Base-by-base conservation (phyloP, 2,329 filamentous ascomycete species). In the Stagonosporopsis rhizophila region DNA sequence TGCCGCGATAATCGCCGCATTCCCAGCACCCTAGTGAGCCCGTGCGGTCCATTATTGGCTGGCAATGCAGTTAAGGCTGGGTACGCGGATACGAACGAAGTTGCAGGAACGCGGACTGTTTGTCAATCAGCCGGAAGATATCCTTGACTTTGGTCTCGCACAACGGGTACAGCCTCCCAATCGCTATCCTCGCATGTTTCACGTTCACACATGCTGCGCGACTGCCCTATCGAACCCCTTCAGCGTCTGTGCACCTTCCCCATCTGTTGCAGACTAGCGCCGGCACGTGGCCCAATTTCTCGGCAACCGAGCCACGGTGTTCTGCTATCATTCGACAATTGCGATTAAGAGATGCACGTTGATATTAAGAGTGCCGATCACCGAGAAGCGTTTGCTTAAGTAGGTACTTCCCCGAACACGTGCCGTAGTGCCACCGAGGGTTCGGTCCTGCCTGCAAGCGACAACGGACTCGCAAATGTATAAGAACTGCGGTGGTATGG, bases 171-270 rank as follows among this genome's bases (percentile, higher is more conserved):
- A 42, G 20, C 34, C 11, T 51, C 25, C 53, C 53, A 56, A 56
- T 51, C 12, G 42, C 17, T 25, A 25, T 35, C 19, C 14, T 14
- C n/a, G 11, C 37, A 51, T n/a, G 5, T 44, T 39, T 52, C 54
- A 57, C 48, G 48, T 48, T 52, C 32, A 44, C 30, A 27, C 12
- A 5, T 20, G 3, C 42, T 20, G 19, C 15, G 23, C 19, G 27
- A 17, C 37, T 35, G 19, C 34, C 42, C 45, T 17, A 20, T 15
- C 15, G 2, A 8, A 52, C 20, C 38, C 48, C 44, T 52, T 19
- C 48, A 15, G 15, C 38, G 39, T 47, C 37, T 56, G 44, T 41
- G 40, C 55, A 67, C 65, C 63, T 66, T 62, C 64, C 64, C 62
- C 42, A 58, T 61, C 50, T 27, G 54, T 58, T 49, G 15, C 49